A percentile compares a stretch with the other conserved stretches of the same genome.
Evolutionary conservation across 1,284 basidiomycete species (phyloP).

Genomic region (Microbotryum intermedium): DNA sequence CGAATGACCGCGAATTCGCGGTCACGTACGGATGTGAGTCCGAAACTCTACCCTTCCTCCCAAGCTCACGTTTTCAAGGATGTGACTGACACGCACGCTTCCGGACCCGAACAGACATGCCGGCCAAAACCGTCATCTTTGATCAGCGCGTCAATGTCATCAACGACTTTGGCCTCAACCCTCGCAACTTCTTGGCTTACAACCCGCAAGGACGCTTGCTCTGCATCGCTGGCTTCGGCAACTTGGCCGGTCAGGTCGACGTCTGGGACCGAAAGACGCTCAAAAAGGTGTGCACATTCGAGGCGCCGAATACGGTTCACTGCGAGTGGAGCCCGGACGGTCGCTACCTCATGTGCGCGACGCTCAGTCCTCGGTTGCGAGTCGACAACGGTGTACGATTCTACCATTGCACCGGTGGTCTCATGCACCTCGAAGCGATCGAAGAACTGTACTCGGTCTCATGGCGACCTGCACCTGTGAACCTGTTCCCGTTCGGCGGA

Average conservation of each 20-base stretch:
- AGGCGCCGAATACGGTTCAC: conserved; percentile 83
- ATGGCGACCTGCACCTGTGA: conserved; percentile 69
- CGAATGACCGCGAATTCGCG: conserved; percentile 84
- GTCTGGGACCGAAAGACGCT: conserved; percentile 82
- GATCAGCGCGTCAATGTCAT: conserved; percentile 80
- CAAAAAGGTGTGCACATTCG: conserved; percentile 73
- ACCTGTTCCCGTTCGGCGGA: conserved; percentile 62
- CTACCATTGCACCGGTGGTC: conserved; percentile 82
- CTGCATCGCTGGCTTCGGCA: conserved; percentile 88
- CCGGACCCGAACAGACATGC: conserved; percentile 60
- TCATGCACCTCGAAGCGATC: conserved; percentile 65
- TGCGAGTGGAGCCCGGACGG: conserved; percentile 96
- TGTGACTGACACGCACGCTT: not conserved
- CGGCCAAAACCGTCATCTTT: conserved; percentile 83
- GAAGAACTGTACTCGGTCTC: conserved; percentile 79
- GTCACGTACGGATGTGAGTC: conserved; percentile 89
- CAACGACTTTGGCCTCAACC: conserved; percentile 82
- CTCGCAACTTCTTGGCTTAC: conserved; percentile 87
- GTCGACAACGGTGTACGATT: conserved; percentile 97
- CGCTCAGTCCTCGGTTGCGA: conserved; percentile 81
- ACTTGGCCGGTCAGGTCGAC: conserved; percentile 86
- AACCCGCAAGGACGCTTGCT: conserved; percentile 88
- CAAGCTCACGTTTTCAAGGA: not conserved
- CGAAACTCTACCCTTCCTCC: not conserved
- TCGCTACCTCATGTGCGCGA: conserved; percentile 84